These are phyloP conservation scores for Diversispora eburnea DNA, from an alignment of 192 early-diverging fungal genomes.

Conservation along the genomic window DNA sequence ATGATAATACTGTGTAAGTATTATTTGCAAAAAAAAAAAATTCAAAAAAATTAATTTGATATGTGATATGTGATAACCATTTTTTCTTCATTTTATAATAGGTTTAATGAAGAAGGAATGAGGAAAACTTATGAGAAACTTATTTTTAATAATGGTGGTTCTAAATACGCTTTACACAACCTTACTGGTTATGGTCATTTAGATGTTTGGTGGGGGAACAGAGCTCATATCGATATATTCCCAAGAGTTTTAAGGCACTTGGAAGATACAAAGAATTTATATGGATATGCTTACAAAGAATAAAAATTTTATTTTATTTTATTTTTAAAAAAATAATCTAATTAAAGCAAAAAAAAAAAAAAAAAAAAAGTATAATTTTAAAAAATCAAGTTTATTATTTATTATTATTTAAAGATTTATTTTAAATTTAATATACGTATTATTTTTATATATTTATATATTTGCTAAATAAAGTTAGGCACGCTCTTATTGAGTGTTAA, in stretches of 20 bases:
- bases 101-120: not conserved
- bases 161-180: not conserved
- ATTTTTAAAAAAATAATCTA: no score
- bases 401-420: no score
- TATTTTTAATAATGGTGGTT: not conserved
- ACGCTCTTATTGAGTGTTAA: no score
- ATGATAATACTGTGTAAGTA: constrained; percentile 38
- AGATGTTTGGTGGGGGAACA: constrained; percentile 22
- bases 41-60: not conserved
- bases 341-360: no score
- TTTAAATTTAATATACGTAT: no score
- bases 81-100: not conserved
- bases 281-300: not conserved
- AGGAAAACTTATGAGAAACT: constrained; percentile 8
- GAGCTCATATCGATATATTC: constrained; percentile 8
- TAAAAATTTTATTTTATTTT: no score
- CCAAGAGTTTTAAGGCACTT: constrained; percentile 7
- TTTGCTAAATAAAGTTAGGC: no score
- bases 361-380: no score
- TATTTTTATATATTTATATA: no score
- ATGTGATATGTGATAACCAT: not conserved
- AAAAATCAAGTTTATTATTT: no score
- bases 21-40: not conserved
- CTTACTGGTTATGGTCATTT: constrained; percentile 18
- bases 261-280: not conserved